Evolutionary conservation across 129 eudicot species (phyloP).

Genomic region (Heracleum sosnowskyi): DNA sequence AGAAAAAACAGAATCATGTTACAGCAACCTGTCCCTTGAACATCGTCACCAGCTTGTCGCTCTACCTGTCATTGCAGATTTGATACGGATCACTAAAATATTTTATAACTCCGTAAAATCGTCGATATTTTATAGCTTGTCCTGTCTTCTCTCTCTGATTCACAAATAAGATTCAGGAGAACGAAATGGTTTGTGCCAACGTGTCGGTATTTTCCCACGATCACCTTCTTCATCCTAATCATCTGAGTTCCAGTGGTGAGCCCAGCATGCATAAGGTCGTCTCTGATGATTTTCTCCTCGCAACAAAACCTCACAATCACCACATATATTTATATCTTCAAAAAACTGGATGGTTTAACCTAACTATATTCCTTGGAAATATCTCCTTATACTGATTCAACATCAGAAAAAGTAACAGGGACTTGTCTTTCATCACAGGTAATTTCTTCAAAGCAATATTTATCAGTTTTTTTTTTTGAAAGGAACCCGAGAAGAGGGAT

Average conservation of each 20-base stretch:
- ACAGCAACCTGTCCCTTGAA: no score
- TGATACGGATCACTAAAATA: no score
- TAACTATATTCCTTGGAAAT: slow-evolving; percentile 28
- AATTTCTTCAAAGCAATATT: slow-evolving; percentile 37
- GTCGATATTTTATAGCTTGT: no score
- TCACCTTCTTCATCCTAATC: slow-evolving; percentile 39
- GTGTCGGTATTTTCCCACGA: slow-evolving; percentile 32
- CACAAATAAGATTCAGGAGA: slow-evolving; percentile 35
- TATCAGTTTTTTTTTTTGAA: slow-evolving; percentile 41
- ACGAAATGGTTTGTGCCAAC: slow-evolving; percentile 31
- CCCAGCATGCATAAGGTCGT: slow-evolving; percentile 97
- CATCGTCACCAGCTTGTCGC: no score
- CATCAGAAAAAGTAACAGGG: slow-evolving; percentile 52
- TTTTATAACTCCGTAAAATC: no score
- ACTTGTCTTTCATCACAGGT: slow-evolving; percentile 43
- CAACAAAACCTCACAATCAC: slow-evolving; percentile 59
- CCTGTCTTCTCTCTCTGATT: slow-evolving; percentile 33
- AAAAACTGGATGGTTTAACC: slow-evolving; percentile 25
- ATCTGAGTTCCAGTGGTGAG: slow-evolving; percentile 62
- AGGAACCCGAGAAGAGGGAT: slow-evolving; percentile 67
- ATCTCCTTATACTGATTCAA: slow-evolving; percentile 50
- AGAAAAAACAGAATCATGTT: no score
- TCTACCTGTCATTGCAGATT: no score
- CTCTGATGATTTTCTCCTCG: slow-evolving; percentile 49
- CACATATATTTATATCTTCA: slow-evolving; percentile 47